These are phyloP conservation scores for Yamadazyma atmosphaerica DNA, from an alignment of 1,139 yeast genomes.

Conservation along the genomic window DNA sequence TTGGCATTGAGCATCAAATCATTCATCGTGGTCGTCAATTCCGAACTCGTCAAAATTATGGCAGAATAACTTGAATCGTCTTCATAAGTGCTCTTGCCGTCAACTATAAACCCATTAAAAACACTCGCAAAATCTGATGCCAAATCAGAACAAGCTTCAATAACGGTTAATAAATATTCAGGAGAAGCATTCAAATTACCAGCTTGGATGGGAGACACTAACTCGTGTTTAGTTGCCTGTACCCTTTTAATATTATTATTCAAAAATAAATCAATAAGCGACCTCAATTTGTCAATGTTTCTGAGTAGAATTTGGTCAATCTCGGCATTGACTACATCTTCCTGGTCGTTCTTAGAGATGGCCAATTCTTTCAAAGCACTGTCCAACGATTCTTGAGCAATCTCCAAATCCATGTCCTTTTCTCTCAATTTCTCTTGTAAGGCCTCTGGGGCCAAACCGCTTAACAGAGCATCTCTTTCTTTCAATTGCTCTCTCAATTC, in stretches of 20 bases:
- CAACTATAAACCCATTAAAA: slow-evolving; percentile 76
- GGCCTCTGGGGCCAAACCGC: slow-evolving; percentile 23
- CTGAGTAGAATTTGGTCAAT: slow-evolving; percentile 54
- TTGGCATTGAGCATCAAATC: slow-evolving; percentile 71
- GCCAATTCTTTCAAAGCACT: slow-evolving; percentile 65
- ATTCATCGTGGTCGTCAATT: slow-evolving; percentile 62
- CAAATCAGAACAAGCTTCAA: slow-evolving; percentile 69
- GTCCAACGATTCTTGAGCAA: slow-evolving; percentile 78
- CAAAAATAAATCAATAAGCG: slow-evolving; percentile 72
- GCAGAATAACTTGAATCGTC: slow-evolving; percentile 57
- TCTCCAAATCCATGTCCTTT: slow-evolving; percentile 78
- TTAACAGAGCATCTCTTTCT: slow-evolving; percentile 25
- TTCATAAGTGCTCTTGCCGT: slow-evolving; percentile 55
- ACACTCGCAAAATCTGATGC: slow-evolving; percentile 83
- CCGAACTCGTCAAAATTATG: slow-evolving; percentile 67
- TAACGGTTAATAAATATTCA: slow-evolving; percentile 63
- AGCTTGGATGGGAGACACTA: slow-evolving; percentile 79
- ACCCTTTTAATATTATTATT: slow-evolving; percentile 68
- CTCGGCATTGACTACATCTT: slow-evolving; percentile 57
- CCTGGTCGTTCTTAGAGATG: slow-evolving; percentile 54
- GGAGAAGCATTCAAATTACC: slow-evolving; percentile 82
- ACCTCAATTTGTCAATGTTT: slow-evolving; percentile 51
- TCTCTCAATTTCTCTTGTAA: slow-evolving; percentile 56
- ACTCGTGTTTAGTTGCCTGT: slow-evolving; percentile 71
- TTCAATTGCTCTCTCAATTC: slow-evolving; percentile 40